Base-by-base conservation (phyloP, 139 green algal species). In the Microglena sp. region DNA sequence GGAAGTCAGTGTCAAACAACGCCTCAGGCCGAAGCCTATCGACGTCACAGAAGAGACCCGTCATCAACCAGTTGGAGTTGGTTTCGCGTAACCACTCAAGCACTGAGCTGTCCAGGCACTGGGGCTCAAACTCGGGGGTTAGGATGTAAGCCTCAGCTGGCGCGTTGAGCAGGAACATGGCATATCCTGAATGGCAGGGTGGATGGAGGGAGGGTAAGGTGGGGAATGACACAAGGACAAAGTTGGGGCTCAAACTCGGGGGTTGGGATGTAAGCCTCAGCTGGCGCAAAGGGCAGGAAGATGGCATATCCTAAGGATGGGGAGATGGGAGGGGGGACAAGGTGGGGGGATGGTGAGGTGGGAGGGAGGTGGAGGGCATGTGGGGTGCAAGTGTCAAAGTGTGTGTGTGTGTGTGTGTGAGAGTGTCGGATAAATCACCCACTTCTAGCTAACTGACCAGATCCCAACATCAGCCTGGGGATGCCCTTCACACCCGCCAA, bases 121-220 rank as follows among this genome's bases (percentile, higher is more conserved):
- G 3, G 46, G 5, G 21, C 11, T 32, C 6, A 21, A 58, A 58
- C 22, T 62, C 53, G 1, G 59, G 44, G 11, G 45, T 46, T 4
- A 77, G 64, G n/a, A 55, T 72, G 58, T 77, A 77, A 26, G 63
- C 70, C 53, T 71, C 57, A 4, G 54, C 64, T 1, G 70, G 64
- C 7, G 64, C 64, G 35, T 77, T 71, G 64, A 77, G 70, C 57
- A 77, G 59, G 70, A 64, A 72, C 58, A 77, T 64, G 36, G 64
- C 64, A 36, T 77, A 77, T 24, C 70, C 70, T 65, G 69, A 18
- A n/a, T n/a, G n/a, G n/a, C n/a, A n/a, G n/a, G n/a, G n/a, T n/a
- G n/a, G n/a, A n/a, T n/a, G 4, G 54, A 15, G 18, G 15, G 15
- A 18, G 40, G 40, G 40, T 15, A 50, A 50, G 2, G 54, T 1